Conservation (phyloP, 306 rosid genomes). For the Abrus pulchellus region DNA sequence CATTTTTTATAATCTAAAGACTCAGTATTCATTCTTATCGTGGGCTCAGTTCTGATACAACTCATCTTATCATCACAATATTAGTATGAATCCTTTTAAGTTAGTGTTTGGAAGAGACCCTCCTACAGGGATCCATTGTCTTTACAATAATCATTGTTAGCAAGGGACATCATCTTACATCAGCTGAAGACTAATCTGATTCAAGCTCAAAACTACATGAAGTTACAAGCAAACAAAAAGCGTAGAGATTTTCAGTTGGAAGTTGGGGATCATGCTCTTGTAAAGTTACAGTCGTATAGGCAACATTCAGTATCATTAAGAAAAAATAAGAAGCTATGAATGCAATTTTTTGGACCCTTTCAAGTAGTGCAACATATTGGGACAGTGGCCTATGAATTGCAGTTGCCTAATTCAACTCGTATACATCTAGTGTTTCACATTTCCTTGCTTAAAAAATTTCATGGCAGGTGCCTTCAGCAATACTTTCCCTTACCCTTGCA, state of each 20-base stretch:
- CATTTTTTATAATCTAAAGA: too few relatives aligned
- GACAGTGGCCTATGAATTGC: neutral
- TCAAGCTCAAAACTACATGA: neutral
- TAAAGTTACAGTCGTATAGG: neutral
- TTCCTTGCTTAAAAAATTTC: neutral
- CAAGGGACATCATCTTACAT: neutral
- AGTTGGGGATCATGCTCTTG: neutral
- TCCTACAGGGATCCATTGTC: too few relatives aligned
- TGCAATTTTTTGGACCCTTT: neutral
- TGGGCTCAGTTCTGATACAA: too few relatives aligned
- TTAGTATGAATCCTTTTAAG: too few relatives aligned
- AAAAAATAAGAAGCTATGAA: neutral
- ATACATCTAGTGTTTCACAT: neutral
- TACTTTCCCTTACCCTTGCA: too few relatives aligned
- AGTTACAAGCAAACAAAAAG: neutral
- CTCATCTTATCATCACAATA: too few relatives aligned
- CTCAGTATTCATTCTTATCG: too few relatives aligned
- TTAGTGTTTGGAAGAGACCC: too few relatives aligned
- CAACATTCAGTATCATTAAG: neutral
- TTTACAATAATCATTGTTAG: too few relatives aligned
- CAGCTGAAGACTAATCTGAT: neutral
- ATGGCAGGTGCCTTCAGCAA: too few relatives aligned
- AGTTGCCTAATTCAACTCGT: neutral
- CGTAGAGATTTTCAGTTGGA: neutral
- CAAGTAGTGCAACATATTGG: rapidly evolving